A percentile compares a stretch with the other conserved stretches of the same genome.
These are phyloP conservation scores for Angophora floribunda DNA, from an alignment of 345 rosid genomes.

Conservation along the genomic window DNA sequence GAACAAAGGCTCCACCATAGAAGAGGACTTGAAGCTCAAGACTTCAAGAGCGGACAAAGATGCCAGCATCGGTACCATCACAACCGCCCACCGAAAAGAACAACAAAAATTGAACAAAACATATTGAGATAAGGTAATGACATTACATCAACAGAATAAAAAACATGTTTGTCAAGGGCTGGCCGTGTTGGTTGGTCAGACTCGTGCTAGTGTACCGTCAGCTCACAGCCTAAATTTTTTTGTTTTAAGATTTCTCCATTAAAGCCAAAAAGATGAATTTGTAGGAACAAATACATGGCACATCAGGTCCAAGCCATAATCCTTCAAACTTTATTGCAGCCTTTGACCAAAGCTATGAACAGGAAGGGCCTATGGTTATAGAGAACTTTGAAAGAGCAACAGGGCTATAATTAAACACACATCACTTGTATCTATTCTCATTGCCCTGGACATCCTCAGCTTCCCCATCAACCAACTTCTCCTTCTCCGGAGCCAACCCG, in stretches of 20 bases:
- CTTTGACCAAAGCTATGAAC: neutral
- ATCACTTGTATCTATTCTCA: slow-evolving; percentile 3
- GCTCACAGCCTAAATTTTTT: neutral
- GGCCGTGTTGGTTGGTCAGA: neutral
- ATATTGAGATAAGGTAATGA: neutral
- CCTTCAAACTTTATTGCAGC: neutral
- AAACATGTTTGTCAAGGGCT: neutral
- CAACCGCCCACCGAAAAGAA: neutral
- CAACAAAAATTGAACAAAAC: neutral
- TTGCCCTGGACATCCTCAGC: slow-evolving; percentile 1
- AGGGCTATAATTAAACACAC: neutral
- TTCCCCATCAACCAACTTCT: slow-evolving; percentile 15
- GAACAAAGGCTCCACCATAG: neutral
- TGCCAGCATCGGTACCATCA: neutral
- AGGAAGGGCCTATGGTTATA: neutral
- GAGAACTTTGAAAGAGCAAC: neutral
- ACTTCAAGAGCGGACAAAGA: neutral
- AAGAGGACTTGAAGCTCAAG: neutral
- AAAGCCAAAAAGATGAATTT: neutral
- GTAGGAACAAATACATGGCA: neutral
- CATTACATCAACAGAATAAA: neutral
- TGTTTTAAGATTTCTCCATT: neutral
- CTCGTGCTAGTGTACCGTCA: neutral
- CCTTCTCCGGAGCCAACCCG: slow-evolving; percentile 16
- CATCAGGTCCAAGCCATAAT: neutral